Evolutionary conservation across 1,284 basidiomycete genomes (phyloP), one percentile per base, ranked within the genome.

Genomic region (Trichosporon ovoides): DNA sequence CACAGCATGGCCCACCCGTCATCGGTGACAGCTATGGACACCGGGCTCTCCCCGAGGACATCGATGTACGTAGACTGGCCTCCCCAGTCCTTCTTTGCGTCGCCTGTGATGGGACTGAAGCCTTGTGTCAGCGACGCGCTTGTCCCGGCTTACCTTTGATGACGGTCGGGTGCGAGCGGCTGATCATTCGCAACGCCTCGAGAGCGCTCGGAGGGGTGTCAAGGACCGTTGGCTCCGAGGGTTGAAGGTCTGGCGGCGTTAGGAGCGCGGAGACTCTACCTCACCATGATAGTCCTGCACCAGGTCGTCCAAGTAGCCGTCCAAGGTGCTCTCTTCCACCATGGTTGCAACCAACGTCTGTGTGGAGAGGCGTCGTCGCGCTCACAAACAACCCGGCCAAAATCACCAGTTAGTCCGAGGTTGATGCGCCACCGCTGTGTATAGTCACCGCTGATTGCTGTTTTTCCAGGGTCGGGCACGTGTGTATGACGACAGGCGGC

Each of bases 11-110:
- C 81, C 65, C 66, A 90, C 89, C 91, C 91, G 63, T 89, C 83
- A 0, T 91, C 89, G 1, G 91, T 93, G 24, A 88, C 81, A 1
- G 91, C 89, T 28, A 95, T 84, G 1, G 86, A 86, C 20, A 94
- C 80, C 35, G 66, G 57, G 38, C 71, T 74, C 16, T 83, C 78
- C 1, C 81, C 84, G 80, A 88, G 83, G 50, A 75, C 75, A 9
- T 79, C 63, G 3, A 77, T 40, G 54, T 74, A 72, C 3, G 64
- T 61, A 0, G 68, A 57, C 12, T 38, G 20, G 19, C 46, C 16
- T 18, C 28, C 43, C 72, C 72, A 74, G 50, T 68, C 67, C 31
- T 20, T 37, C 16, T 40, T 28, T 18, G 36, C 57, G 10, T 40
- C 46, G 2, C 37, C 0, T 4, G 19, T 22, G 1, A 69, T 40